Conservation (phyloP, 108 stramenopile species). For the Conticribra weissflogii region DNA sequence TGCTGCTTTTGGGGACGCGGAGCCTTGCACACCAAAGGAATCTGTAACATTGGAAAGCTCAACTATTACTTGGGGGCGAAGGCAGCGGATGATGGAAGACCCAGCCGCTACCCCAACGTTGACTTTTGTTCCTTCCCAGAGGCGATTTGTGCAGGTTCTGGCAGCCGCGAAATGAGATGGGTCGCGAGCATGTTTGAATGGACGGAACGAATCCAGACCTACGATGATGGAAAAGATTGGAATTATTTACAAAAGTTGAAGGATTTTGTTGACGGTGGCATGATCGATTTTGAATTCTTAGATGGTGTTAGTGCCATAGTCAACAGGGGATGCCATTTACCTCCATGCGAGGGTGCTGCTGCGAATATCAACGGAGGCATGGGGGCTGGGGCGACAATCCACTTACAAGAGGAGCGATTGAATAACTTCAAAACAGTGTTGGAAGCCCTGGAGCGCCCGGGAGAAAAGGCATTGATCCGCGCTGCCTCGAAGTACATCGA, state of each 20-base stretch:
- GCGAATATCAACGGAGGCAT: conserved; percentile 11
- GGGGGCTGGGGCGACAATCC: conserved; percentile 14
- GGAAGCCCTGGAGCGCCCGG: conserved; percentile 38
- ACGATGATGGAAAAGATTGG: conserved; percentile 30
- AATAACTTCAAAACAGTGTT: conserved; percentile 32
- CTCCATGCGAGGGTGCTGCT: conserved; percentile 31
- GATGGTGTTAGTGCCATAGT: conserved; percentile 25
- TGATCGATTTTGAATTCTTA: conserved; percentile 32
- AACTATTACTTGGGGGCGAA: conserved; percentile 50
- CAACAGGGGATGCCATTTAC: conserved; percentile 36
- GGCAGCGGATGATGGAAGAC: conserved; percentile 20
- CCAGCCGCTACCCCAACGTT: conserved; percentile 23
- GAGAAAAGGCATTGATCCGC: conserved; percentile 36
- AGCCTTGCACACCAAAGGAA: conserved; percentile 46
- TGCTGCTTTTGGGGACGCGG: conserved; percentile 64
- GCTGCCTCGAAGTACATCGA: conserved; percentile 24
- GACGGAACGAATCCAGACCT: conserved; percentile 53
- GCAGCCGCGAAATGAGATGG: conserved; percentile 43
- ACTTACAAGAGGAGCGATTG: conserved; percentile 16
- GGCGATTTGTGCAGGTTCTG: conserved; percentile 35
- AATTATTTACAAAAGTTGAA: conserved; percentile 41
- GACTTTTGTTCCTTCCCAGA: conserved; percentile 42
- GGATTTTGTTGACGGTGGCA: conserved; percentile 43
- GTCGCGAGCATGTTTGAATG: conserved; percentile 44
- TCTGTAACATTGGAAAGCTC: conserved; percentile 54